Percentiles rank a stretch among this genome's conserved stretches.
Conservation (phyloP, 2,329 filamentous ascomycete genomes). For the Celoporthe dispersa region DNA sequence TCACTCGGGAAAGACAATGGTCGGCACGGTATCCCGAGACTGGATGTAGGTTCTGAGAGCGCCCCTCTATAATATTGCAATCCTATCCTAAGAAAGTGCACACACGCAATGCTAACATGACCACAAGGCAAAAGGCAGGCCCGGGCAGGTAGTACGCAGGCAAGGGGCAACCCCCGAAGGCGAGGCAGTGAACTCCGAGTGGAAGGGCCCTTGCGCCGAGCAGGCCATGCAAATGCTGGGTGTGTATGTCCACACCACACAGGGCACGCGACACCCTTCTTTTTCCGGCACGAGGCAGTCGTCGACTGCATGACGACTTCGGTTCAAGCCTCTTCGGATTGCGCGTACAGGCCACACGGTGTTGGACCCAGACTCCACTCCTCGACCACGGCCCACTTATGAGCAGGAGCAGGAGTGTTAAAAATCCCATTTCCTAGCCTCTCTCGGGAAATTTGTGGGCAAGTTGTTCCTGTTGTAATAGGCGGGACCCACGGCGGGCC, state of each 20-base stretch:
- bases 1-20: neutral
- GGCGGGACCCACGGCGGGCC: neutral
- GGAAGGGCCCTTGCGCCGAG: neutral
- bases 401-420: neutral
- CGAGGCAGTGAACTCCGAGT: neutral
- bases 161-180: neutral
- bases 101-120: neutral
- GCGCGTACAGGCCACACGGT: constrained; percentile 1
- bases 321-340: neutral
- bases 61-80: constrained; percentile 1
- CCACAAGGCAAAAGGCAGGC: neutral
- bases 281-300: neutral
- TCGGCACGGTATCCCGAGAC: neutral
- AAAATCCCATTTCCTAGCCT: neutral
- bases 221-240: neutral
- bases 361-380: neutral
- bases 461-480: neutral
- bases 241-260: neutral
- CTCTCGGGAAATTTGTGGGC: neutral
- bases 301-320: constrained; percentile 6
- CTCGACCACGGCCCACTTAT: neutral
- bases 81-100: neutral
- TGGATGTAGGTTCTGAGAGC: neutral
- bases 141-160: neutral
- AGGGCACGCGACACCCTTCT: constrained; percentile 4